A percentile compares a stretch with the other conserved stretches of the same genome.
Evolutionary conservation across 2,329 filamentous ascomycete genomes (phyloP).

Genomic region (Fusarium keratoplasticum): DNA sequence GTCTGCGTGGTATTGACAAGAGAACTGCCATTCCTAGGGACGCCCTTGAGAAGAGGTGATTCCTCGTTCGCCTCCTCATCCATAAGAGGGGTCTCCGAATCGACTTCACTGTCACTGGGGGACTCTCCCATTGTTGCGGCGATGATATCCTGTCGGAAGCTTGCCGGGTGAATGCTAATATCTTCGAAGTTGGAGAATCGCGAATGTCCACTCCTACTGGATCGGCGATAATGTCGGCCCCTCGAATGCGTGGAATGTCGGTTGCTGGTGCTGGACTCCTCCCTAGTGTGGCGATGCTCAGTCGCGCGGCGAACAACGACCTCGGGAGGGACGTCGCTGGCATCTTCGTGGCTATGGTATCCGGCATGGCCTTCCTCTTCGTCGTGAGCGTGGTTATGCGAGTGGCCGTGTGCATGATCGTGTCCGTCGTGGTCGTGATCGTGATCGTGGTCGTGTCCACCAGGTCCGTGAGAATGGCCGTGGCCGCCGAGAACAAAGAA

Average conservation of each 20-base stretch:
- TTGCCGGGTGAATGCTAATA: slow-evolving; percentile 88
- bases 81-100: slow-evolving; percentile 58
- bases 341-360: slow-evolving; percentile 51
- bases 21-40: slow-evolving; percentile 47
- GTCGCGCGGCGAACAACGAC: slow-evolving; percentile 66
- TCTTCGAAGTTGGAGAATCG: slow-evolving; percentile 75
- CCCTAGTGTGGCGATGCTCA: slow-evolving; percentile 42
- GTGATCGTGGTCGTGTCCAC: slow-evolving; percentile 63
- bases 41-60: slow-evolving; percentile 60
- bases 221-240: slow-evolving; percentile 58
- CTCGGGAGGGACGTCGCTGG: slow-evolving; percentile 72
- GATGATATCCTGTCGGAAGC: slow-evolving; percentile 93
- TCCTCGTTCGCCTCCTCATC: slow-evolving; percentile 58
- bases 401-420: slow-evolving; percentile 50
- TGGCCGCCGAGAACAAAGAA: slow-evolving; percentile 94
- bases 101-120: slow-evolving; percentile 64
- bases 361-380: slow-evolving; percentile 65
- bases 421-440: slow-evolving; percentile 55
- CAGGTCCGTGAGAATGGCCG: slow-evolving; percentile 80
- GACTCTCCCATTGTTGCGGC: slow-evolving; percentile 73
- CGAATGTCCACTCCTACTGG: slow-evolving; percentile 63
- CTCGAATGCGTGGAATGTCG: slow-evolving; percentile 50
- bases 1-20: slow-evolving; percentile 36
- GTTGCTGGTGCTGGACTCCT: slow-evolving; percentile 45
- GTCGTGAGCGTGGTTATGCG: slow-evolving; percentile 51